phyloP scores from a whole-genome alignment of 2,329 filamentous ascomycete species.

The Ceratocystis harringtonii region DNA sequence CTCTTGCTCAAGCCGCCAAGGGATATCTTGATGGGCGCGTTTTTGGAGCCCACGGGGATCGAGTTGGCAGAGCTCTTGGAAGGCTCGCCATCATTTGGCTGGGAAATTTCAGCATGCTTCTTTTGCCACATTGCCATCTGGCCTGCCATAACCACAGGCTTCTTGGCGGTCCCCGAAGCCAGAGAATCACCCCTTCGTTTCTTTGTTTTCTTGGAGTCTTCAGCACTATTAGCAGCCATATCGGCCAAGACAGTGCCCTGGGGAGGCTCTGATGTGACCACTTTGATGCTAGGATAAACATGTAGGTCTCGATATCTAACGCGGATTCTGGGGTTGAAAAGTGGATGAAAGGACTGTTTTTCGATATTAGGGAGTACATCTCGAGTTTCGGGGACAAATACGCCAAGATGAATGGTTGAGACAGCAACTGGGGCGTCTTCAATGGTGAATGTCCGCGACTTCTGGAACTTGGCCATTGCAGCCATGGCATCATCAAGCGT shows the following conservation, averaged over 20 bases:
- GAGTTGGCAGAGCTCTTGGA: conserved; percentile 11
- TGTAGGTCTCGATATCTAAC: conserved; percentile 65
- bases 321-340: conserved; percentile 51
- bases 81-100: background rate
- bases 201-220: conserved; percentile 31
- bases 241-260: conserved; percentile 19
- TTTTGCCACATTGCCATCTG: conserved; percentile 33
- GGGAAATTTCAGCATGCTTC: conserved; percentile 29
- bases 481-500: conserved; percentile 60
- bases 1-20: conserved; percentile 19
- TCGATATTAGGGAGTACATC: conserved; percentile 39
- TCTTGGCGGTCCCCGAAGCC: conserved; percentile 25
- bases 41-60: conserved; percentile 2
- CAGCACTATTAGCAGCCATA: conserved; percentile 13
- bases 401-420: conserved; percentile 68
- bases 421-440: conserved; percentile 56
- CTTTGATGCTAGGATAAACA: conserved; percentile 52
- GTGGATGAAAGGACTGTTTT: conserved; percentile 52
- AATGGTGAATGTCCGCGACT: conserved; percentile 62
- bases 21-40: conserved; percentile 24
- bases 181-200: conserved; percentile 38
- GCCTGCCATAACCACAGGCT: conserved; percentile 28
- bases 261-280: conserved; percentile 36
- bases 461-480: conserved; percentile 56
- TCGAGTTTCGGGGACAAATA: conserved; percentile 61